A percentile compares a stretch with the other conserved stretches of the same genome.
Conservation (phyloP, 768 basidiomycete genomes). For the Leccinum disarticulatum region DNA sequence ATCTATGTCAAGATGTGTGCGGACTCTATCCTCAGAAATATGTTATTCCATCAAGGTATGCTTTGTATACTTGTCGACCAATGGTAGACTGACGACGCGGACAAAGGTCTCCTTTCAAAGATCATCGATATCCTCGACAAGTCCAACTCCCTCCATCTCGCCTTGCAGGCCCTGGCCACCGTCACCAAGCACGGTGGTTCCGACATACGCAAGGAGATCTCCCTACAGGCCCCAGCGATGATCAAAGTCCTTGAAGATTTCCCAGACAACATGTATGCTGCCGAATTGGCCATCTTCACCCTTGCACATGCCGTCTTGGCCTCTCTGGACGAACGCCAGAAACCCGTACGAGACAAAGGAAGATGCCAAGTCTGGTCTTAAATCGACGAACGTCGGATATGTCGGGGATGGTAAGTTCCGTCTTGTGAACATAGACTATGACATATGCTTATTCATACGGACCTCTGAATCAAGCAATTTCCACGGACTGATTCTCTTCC, state of each 20-base stretch:
- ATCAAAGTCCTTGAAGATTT: conserved; percentile 46
- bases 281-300: conserved; percentile 48
- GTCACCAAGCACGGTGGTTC: too few relatives aligned
- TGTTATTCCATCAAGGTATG: conserved; percentile 51
- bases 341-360: conserved; percentile 7
- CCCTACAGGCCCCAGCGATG: conserved; percentile 19
- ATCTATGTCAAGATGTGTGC: conserved; percentile 15
- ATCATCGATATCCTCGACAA: too few relatives aligned
- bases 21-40: conserved; percentile 57
- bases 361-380: too few relatives aligned
- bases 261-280: conserved; percentile 47
- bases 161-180: too few relatives aligned
- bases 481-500: conserved; percentile 54
- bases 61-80: background rate
- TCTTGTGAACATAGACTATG: too few relatives aligned
- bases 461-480: conserved; percentile 39
- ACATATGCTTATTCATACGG: too few relatives aligned
- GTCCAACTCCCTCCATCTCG: too few relatives aligned
- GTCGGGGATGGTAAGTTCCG: too few relatives aligned
- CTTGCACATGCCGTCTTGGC: conserved; percentile 50
- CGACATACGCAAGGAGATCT: too few relatives aligned
- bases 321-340: conserved; percentile 39
- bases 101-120: conserved; percentile 44
- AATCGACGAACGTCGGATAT: too few relatives aligned
- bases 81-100: background rate